These are phyloP conservation scores for Lanmaoa rubissima DNA, from an alignment of 768 basidiomycete species.

Conservation along the genomic window DNA sequence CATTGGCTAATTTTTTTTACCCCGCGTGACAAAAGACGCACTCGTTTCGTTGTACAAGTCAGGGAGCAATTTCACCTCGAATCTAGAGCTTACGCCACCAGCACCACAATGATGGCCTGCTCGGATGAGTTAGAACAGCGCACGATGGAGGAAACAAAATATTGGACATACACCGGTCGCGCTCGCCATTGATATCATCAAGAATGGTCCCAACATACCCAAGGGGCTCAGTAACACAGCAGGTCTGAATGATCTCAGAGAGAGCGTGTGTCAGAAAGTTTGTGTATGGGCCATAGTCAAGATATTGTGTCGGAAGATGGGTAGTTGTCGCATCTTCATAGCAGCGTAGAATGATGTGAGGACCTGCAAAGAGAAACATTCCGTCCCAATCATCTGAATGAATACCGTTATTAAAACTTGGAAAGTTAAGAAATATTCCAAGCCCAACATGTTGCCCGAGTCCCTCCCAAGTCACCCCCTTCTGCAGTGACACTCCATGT, in stretches of 20 bases:
- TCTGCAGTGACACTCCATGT: background rate
- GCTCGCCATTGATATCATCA: background rate
- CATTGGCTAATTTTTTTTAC: background rate
- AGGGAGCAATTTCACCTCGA: background rate
- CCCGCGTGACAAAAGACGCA: background rate
- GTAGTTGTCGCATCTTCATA: background rate
- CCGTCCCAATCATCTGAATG: background rate
- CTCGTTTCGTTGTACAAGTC: constrained; percentile 1
- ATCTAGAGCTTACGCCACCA: background rate
- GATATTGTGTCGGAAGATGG: background rate
- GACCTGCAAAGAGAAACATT: constrained; percentile 12
- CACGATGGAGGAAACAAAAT: background rate
- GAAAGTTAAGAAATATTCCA: background rate
- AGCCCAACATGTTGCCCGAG: background rate
- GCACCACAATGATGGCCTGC: background rate
- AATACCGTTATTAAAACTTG: background rate
- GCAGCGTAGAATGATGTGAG: constrained; percentile 6
- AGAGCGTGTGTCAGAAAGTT: background rate
- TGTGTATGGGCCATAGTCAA: background rate
- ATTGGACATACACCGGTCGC: background rate
- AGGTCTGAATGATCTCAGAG: background rate
- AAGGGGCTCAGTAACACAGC: background rate
- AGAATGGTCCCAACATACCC: constrained; percentile 1
- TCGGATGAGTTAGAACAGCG: background rate
- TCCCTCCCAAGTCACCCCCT: background rate